Base-by-base conservation (phyloP, 129 eudicot genomes). In the Chrysanthemum makinoi region DNA sequence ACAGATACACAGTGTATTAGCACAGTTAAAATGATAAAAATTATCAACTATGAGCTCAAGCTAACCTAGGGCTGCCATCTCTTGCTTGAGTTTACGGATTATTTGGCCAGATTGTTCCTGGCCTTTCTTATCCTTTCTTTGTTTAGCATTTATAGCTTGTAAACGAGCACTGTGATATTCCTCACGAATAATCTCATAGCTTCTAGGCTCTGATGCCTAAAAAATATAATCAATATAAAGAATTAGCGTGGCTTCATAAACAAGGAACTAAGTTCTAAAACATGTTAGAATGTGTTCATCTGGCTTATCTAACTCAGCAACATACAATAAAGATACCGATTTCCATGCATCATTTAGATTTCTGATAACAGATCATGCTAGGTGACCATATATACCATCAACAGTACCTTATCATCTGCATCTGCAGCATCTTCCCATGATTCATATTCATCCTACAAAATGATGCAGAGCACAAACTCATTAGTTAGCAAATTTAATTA, bases 81-180 rank as follows among this genome's bases (percentile, higher is more conserved):
- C 97, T 85, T 94, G 91, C 85, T 90, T 94, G 70, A 94, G 92
- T 80, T 85, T 87, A 74, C 94, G 89, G 83, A 94, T 94, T 58
- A 68, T 68, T 74, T 74, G 75, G 72, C 99, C 91, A 59, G 97
- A 96, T 74, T 86, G 81, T 75, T 94, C 84, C 74, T 90, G 96
- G 72, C 86, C 79, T 77, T 81, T 84, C 66, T 83, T 94, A 84
- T 94, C 99, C 51, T 78, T 70, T 81, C 81, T 86, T 28, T 84
- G 89, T 86, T 94, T 94, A 53, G 99, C 93, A 59, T 74, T 61
- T 58, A 80, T 66, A 74, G 99, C 99, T 84, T 90, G 91, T 65
- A 81, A 51, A 65, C 97, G 79, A 48, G 99, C 97, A 84, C 70
- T 72, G 28, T 81, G 89, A 81, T 89, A 94, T 48, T 94, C 99